phyloP scores from a whole-genome alignment of 257 asterid genomes.

The Avicennia marina region DNA sequence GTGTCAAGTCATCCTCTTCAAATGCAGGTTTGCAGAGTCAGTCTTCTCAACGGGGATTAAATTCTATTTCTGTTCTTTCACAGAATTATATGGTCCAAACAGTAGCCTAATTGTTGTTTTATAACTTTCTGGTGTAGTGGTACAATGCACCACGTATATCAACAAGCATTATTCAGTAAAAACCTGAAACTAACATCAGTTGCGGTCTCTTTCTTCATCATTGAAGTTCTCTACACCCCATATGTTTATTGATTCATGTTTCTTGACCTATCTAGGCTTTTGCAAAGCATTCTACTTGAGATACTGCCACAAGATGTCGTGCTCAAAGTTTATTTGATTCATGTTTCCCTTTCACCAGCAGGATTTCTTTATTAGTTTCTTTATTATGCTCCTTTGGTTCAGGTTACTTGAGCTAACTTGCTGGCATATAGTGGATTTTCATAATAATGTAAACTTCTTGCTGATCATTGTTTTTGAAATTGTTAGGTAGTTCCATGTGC shows the following conservation, averaged over 20 bases:
- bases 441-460: conserved; percentile 5
- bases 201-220: neutral
- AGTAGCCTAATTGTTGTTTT: neutral
- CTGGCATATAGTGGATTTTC: no score
- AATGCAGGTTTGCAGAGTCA: conserved; percentile 47
- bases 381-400: no score
- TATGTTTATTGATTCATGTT: no score
- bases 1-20: conserved; percentile 46
- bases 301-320: neutral
- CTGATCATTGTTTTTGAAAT: conserved; percentile 21
- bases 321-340: neutral
- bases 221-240: neutral
- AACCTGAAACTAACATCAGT: neutral
- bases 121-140: conserved; percentile 4
- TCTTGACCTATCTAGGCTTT: neutral
- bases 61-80: neutral
- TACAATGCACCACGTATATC: neutral
- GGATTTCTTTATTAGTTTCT: no score
- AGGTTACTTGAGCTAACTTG: no score
- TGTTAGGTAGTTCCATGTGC: conserved; percentile 59
- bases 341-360: neutral
- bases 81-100: conserved; percentile 5
- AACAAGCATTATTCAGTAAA: neutral
- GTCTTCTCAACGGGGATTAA: conserved; percentile 2
- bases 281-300: neutral